These are phyloP conservation scores for Sporothrix curviconia DNA, from an alignment of 2,329 filamentous ascomycete species.

Conservation along the genomic window DNA sequence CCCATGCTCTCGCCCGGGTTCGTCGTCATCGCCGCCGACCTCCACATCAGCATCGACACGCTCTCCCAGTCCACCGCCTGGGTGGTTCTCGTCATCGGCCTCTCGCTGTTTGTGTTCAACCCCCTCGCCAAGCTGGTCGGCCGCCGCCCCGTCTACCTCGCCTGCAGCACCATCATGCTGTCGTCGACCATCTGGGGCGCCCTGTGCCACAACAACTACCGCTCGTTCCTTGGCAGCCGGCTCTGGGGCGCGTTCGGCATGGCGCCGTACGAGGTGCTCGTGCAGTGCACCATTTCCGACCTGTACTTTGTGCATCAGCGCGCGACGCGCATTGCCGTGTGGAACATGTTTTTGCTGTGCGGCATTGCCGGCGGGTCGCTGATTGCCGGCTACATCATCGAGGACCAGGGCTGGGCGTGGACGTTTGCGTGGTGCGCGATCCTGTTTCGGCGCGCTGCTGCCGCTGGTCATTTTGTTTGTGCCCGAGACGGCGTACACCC, in stretches of 20 bases:
- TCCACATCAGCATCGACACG: slow-evolving; percentile 37
- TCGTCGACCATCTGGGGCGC: slow-evolving; percentile 42
- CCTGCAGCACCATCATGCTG: slow-evolving; percentile 41
- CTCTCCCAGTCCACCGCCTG: slow-evolving; percentile 42
- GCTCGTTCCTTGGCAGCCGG: slow-evolving; percentile 39
- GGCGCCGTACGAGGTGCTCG: slow-evolving; percentile 45
- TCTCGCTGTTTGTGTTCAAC: slow-evolving; percentile 44
- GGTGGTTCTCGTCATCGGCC: slow-evolving; percentile 41
- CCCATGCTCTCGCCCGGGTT: slow-evolving; percentile 47
- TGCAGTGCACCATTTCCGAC: slow-evolving; percentile 45
- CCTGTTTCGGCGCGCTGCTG: slow-evolving; percentile 37
- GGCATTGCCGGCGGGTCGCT: slow-evolving; percentile 36
- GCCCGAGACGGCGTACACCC: slow-evolving; percentile 41
- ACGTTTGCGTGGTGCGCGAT: slow-evolving; percentile 42
- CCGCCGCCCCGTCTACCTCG: slow-evolving; percentile 42
- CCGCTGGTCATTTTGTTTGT: slow-evolving; percentile 42
- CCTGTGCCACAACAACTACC: slow-evolving; percentile 35
- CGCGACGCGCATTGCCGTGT: slow-evolving; percentile 36
- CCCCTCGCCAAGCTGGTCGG: slow-evolving; percentile 46
- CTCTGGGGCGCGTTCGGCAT: slow-evolving; percentile 43
- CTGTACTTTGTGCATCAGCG: slow-evolving; percentile 42
- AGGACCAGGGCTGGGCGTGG: slow-evolving; percentile 35
- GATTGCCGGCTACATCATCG: slow-evolving; percentile 36
- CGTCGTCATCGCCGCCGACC: slow-evolving; percentile 36
- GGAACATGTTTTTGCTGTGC: slow-evolving; percentile 35